Percentiles rank a stretch among this genome's conserved stretches.
Evolutionary conservation across 768 basidiomycete genomes (phyloP).

Genomic region (Boletus sensibilis): DNA sequence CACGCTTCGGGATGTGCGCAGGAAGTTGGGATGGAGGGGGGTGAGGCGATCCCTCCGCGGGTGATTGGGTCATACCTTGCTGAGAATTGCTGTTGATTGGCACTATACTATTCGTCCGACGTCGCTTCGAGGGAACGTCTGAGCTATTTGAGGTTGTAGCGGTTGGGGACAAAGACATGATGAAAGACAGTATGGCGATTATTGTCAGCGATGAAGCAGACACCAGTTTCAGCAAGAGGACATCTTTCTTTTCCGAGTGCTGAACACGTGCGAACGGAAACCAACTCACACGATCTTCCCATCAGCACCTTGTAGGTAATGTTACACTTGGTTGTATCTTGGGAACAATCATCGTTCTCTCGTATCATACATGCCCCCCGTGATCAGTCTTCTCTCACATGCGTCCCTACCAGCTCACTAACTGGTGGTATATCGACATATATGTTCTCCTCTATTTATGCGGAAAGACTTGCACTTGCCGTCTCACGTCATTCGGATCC

Average conservation of each 20-base stretch:
- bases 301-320: neutral
- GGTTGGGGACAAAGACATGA: conserved; percentile 68
- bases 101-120: conserved; percentile 44
- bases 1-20: conserved; percentile 82
- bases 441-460: neutral
- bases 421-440: neutral
- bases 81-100: conserved; percentile 12
- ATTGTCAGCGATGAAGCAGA: conserved; percentile 16
- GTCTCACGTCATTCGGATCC: neutral
- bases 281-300: neutral
- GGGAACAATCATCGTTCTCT: neutral
- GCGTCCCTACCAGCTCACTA: neutral
- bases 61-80: conserved; percentile 36
- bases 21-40: conserved; percentile 31
- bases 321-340: neutral
- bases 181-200: conserved; percentile 9
- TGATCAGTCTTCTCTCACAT: neutral
- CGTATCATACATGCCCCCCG: neutral
- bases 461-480: neutral
- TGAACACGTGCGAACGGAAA: conserved; percentile 16
- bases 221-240: conserved; percentile 10
- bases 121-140: conserved; percentile 56
- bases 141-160: conserved; percentile 56
- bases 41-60: conserved; percentile 33
- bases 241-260: conserved; percentile 12